Evolutionary conservation across 1,284 basidiomycete species (phyloP).

Genomic region (Termitomyces sp.): DNA sequence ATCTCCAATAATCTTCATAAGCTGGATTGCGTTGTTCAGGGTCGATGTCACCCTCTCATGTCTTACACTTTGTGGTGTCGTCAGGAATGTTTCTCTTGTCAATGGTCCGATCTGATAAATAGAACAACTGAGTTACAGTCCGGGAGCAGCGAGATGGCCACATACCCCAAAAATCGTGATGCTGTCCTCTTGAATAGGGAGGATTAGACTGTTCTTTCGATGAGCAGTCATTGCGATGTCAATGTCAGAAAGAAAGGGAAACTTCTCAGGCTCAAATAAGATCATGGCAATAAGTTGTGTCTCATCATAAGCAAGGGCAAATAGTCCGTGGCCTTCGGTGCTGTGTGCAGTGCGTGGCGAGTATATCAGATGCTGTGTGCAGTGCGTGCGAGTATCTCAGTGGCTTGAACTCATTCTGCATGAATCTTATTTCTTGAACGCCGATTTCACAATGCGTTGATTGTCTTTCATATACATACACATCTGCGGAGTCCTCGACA

Average conservation of each 20-base stretch:
- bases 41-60: not conserved
- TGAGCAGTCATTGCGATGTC: not conserved
- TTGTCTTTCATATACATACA: too few species aligned
- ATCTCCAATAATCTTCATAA: not conserved
- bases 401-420: too few species aligned
- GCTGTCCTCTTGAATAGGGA: not conserved
- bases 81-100: not conserved
- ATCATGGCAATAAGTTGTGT: too few species aligned
- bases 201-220: not conserved
- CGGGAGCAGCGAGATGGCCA: not conserved
- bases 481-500: too few species aligned
- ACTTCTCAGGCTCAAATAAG: too few species aligned
- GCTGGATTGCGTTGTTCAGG: constrained; percentile 5
- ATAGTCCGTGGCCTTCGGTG: too few species aligned
- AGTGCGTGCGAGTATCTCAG: too few species aligned
- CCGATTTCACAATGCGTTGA: not conserved
- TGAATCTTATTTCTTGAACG: too few species aligned
- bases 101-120: not conserved
- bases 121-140: not conserved
- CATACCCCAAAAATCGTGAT: not conserved
- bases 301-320: too few species aligned
- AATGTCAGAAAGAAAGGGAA: not conserved
- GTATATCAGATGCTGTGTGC: too few species aligned
- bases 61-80: not conserved
- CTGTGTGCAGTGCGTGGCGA: too few species aligned